Base-by-base conservation (phyloP, 2,329 filamentous ascomycete species). In the Colletotrichum truncatum region DNA sequence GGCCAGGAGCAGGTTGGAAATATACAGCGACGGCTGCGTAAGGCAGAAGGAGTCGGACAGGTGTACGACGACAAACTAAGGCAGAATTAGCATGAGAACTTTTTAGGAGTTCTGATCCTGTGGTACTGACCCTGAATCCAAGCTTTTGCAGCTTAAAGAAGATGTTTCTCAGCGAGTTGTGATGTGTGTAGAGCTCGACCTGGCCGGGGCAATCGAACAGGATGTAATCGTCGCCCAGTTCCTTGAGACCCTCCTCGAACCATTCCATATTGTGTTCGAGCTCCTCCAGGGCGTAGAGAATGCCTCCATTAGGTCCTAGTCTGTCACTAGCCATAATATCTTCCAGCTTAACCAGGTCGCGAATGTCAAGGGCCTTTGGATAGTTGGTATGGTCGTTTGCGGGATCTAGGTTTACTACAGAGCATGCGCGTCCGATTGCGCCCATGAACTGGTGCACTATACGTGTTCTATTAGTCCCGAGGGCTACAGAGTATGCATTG, bases 151-250 rank as follows among this genome's bases (percentile, higher is more conserved):
- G 85, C 76, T 88, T 90, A 74, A 94, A 92, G 78, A 99, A 94
- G 68, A 99, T 94, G 73, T 97, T 97, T 63, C 96, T 89, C 70
- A 99, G 81, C 12, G 94, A 97, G 61, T 90, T 90, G 80, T 99
- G 96, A 75, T 98, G 96, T 46, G 95, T 98, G 74, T 98, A 98
- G 6, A 99, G 86, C 80, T 99, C 96, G 51, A 98, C 95, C 77
- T 99, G 96, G 1, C 96, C 96, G 0, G 96, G 96, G 70, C 96
- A 98, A 80, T 99, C 96, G 69, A 99, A 98, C 10, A 99, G 80
- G 61, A 99, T 81, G 74, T 98, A 99, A 71, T 98, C 94, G 69
- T 98, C 93, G 80, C 87, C 91, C 39, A 97, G 84, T 73, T 91
- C 87, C 70, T 91, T 92, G 70, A 99, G 77, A 3, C 92, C 91